Evolutionary conservation across 805 yeast genomes (phyloP), one percentile per base, ranked within the genome.

Genomic region (Candida corydali): DNA sequence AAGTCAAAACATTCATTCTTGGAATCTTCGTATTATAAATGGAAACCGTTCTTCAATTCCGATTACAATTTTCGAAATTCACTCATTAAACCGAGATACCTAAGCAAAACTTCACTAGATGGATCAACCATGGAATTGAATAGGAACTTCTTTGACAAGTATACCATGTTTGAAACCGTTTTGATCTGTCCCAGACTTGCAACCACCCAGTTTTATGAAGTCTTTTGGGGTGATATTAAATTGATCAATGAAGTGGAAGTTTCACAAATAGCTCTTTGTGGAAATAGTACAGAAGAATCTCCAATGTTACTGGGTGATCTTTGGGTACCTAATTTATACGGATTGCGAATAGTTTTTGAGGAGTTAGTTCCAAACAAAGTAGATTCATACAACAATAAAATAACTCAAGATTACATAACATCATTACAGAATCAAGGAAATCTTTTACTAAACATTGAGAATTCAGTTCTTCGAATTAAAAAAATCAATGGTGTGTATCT

Each of bases 291-390:
- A 6, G 33, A 40, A 40, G 30, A 36, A 29, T 18, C 53, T 49
- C 8, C 36, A 15, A 28, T 47, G 18, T 32, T 43, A 15, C 38
- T 36, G 8, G 44, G 55, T 33, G 69, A 69, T 50, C 38, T 65
- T 23, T 70, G 67, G 63, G 43, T 74, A 25, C 66, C 65, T 1
- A 50, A 54, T 10, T 43, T 76, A 2, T 52, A 56, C 8, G 70
- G 79, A 2, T 43, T 73, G 4, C 57, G 78, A 29, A 27, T 78
- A 11, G 50, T 55, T 4, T 38, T 80, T 24, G 87, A 82, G 52
- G 55, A 59, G 16, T 41, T 78, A 15, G 40, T 38, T 6, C 47
- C 57, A 1, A 73, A 72, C 0, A 38, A 51, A 1, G 41, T 75
- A 11, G 82, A 78, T 43, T 33, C 55, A 0, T 40, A 40, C 16